Evolutionary conservation across 495 filamentous ascomycete species (phyloP), one percentile per base, ranked within the genome.

Genomic region (Daldinia loculata): DNA sequence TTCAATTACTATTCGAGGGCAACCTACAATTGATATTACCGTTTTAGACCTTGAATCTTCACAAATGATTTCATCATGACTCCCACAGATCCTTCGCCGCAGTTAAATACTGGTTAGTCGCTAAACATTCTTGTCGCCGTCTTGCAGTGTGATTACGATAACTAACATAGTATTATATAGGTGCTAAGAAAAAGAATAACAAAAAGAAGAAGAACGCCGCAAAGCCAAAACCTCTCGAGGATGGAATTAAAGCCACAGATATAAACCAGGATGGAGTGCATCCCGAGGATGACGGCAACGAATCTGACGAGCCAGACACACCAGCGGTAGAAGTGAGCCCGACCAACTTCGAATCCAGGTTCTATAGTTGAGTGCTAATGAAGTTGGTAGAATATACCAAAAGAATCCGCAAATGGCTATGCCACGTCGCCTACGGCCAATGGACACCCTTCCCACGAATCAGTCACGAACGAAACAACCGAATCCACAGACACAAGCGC

Each of bases 181-280:
- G 80, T 76, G 66, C 81, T 58, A 89, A 87, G 74, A 88, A 89
- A 70, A 92, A 90, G 84, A 91, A 87, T 77, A 88, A 85, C 78
- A 91, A 88, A 78, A 92, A 89, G 83, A 92, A 90, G 79, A 90
- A 87, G 79, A 85, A 77, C 63, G 80, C 78, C 63, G 75, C 79
- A 65, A 88, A 84, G 72, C 63, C 75, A 15, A 74, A 75, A 22
- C 75, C 71, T 39, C 41, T 67, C 34, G 78, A 79, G 56, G 80
- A 85, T 73, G 79, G 66, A 32, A 79, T 66, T 36, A 80, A 77
- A 70, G 69, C 75, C 51, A 64, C 72, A 43, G 62, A 83, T 56
- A 29, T 51, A 50, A 71, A 66, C 15, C 79, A 77, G 64, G 78
- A 76, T 24, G 78, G 76, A 57, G 76, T 61, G 7, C 63, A n/a